Base-by-base conservation (phyloP, 495 filamentous ascomycete species). In the Astrothelium macrocarpum region DNA sequence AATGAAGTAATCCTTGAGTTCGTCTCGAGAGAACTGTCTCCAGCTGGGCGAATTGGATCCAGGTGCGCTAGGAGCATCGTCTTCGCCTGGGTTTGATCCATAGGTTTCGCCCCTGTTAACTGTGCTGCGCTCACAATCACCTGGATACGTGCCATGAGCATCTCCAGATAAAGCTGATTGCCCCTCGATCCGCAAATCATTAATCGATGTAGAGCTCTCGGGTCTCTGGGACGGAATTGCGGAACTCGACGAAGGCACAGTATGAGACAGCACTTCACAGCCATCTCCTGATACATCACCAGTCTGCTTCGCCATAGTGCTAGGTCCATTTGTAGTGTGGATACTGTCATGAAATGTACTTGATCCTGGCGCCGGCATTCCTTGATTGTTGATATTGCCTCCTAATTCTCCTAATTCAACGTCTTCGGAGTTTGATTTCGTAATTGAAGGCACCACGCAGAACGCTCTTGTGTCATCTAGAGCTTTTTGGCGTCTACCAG, bases 1-100 rank as follows among this genome's bases (percentile, higher is more conserved):
- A 71, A 77, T 77, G 67, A 83, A 79, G 64, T 78, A 83, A 18
- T 78, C 73, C 18, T 72, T 66, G 32, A 82, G 75, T 53, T 81
- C 79, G 12, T 66, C 28, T 70, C 75, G 61, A 75, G 72, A 45
- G 71, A 76, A 79, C 75, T 78, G 69, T 76, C 72, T 10, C 72
- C 77, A 71, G 78, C 78, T 7, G 77, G 74, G 7, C 74, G 79
- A 23, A 72, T 75, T 11, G 73, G 76, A 25, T 75, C 71, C 23
- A 28, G 32, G 62, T 43, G 23, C 32, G 31, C 32, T 11, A 20
- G 43, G 10, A 39, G 10, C 61, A 28, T 62, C 23, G 26, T 42
- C 39, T 5, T 53, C 23, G 31, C 16, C 61, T n/a, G n/a, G 29
- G 10, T 18, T 34, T 28, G 5, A 5, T 39, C 5, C 5, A 39